Conservation (phyloP, 768 basidiomycete species). For the Pleurotus sapidus region DNA sequence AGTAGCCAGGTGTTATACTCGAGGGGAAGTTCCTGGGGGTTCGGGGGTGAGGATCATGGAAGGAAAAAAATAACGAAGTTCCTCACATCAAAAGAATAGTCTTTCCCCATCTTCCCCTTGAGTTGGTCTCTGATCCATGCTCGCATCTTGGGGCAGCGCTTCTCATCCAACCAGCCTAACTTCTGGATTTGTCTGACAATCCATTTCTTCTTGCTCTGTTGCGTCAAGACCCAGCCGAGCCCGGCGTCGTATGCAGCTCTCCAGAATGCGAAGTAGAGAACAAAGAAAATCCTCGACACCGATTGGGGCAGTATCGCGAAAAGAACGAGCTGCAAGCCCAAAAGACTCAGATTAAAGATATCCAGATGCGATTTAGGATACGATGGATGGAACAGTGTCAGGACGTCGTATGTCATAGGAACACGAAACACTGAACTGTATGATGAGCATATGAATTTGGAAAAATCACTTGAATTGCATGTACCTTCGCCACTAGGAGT, state of each 20-base stretch:
- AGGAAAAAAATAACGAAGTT: conserved; percentile 3
- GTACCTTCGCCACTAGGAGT: conserved; percentile 77
- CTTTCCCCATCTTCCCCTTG: conserved; percentile 89
- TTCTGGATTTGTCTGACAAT: conserved; percentile 79
- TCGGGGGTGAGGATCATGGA: conserved; percentile 5
- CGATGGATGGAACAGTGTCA: conserved; percentile 81
- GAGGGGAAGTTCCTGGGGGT: conserved; percentile 75
- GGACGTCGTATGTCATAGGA: conserved; percentile 87
- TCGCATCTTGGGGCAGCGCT: conserved; percentile 58
- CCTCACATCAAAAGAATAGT: conserved; percentile 89
- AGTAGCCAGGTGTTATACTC: conserved; percentile 98
- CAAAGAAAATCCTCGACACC: conserved; percentile 65
- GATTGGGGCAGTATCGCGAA: conserved; percentile 64
- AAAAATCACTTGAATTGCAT: conserved; percentile 4
- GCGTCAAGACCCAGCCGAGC: conserved; percentile 89
- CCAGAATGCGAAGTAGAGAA: conserved; percentile 93
- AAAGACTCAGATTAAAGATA: conserved; percentile 75
- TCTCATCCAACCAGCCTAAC: conserved; percentile 86
- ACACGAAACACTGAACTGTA: conserved; percentile 81
- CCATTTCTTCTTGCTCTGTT: conserved; percentile 95
- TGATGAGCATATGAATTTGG: conserved; percentile 5
- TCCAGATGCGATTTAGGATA: conserved; percentile 90
- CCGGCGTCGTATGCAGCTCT: conserved; percentile 89
- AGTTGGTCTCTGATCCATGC: conserved; percentile 87
- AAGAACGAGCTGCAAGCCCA: conserved; percentile 74